These are phyloP conservation scores for Fistulina hepatica DNA, from an alignment of 1,284 basidiomycete species.

Conservation along the genomic window DNA sequence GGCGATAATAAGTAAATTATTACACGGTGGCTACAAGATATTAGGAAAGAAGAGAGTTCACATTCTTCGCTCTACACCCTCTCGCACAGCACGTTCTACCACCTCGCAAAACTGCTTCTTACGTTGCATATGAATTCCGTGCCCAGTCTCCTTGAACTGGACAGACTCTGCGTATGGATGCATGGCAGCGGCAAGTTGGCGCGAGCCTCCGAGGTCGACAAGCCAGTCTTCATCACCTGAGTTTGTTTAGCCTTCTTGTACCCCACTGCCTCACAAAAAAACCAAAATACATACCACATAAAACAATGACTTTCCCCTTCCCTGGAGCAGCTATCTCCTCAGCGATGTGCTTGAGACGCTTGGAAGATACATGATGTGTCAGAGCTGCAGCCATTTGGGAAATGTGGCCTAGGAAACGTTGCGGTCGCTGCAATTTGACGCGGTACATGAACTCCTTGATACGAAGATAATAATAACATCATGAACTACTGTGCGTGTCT, in stretches of 20 bases:
- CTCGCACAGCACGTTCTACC: constrained; percentile 43
- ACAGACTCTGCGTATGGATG: constrained; percentile 52
- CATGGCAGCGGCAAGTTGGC: constrained; percentile 51
- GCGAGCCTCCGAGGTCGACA: constrained; percentile 47
- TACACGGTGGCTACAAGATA: too few relatives aligned
- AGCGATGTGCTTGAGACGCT: constrained; percentile 46
- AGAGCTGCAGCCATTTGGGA: constrained; percentile 69
- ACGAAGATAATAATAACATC: background rate
- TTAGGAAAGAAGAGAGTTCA: too few relatives aligned
- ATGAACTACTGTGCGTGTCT: constrained; percentile 1
- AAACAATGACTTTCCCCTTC: background rate
- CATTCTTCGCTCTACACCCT: constrained; percentile 25
- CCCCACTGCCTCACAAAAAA: constrained; percentile 4
- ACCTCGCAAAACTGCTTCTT: constrained; percentile 43
- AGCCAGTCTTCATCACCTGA: constrained; percentile 66
- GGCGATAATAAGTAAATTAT: too few relatives aligned
- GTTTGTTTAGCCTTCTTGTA: constrained; percentile 6
- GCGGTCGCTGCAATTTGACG: constrained; percentile 18
- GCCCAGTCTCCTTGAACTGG: constrained; percentile 56
- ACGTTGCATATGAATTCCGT: constrained; percentile 52
- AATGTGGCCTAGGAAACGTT: constrained; percentile 50
- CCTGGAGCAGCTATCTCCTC: constrained; percentile 34
- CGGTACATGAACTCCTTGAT: background rate
- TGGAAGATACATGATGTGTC: constrained; percentile 54
- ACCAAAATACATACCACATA: constrained; percentile 14